Evolutionary conservation across 2,329 filamentous ascomycete genomes (phyloP), one percentile per base, ranked within the genome.

Genomic region (Byssoonygena ceratinophila): DNA sequence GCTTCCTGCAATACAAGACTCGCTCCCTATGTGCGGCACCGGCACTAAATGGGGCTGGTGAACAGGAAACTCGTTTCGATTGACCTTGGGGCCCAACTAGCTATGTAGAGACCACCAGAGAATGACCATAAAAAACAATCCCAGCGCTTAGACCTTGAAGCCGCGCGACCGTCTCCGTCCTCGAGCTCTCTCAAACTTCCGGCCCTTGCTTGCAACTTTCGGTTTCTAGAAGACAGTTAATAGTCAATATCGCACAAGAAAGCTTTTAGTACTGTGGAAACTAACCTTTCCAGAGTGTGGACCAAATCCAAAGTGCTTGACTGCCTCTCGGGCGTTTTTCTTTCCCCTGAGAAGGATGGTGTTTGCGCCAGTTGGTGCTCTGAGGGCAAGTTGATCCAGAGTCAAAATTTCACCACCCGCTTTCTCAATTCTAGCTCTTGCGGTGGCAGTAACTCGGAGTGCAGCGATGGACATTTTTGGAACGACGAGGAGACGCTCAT

Each of bases 101-200:
- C 44, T 52, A 46, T 18, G 18, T 45, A 44, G 31, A 32, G 25
- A 51, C 44, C 51, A 48, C 44, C 37, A 48, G 51, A 44, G 51
- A 46, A 56, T 37, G 51, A 58, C 46, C 44, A 46, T 23, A n/a
- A 16, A 23, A 41, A 23, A 41, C 22, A 23, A 25, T 12, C 7
- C 8, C 57, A 54, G 25, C 41, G 40, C 57, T 87, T 95, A 98
- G 73, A 98, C 92, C 89, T 98, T 98, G 90, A 98, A 98, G 82
- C 94, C 92, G 71, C 87, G 83, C 68, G 90, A 97, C 74, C 89
- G 81, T 85, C 92, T 94, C 78, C 92, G 90, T 76, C 92, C 94
- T 92, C 92, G 90, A 70, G 90, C 92, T 70, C 83, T 82, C 85
- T 98, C 94, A 81, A 98, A 98, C 82, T 98, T 98, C 78, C 92